Evolutionary conservation across 805 yeast genomes (phyloP).

Genomic region (Alloascoidea hylecoeti): DNA sequence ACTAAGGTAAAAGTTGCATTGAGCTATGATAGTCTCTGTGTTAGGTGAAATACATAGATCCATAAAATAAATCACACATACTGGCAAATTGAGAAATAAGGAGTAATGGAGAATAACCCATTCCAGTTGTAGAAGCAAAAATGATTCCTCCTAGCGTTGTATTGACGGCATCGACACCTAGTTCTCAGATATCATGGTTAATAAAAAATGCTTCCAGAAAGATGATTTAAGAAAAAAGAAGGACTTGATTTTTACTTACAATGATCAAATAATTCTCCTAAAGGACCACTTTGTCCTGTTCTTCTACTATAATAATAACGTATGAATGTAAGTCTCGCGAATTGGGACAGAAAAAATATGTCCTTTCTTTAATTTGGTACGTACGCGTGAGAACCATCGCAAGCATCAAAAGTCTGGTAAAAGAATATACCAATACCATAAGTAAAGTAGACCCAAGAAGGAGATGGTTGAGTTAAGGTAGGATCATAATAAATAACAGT

Average conservation of each 20-base stretch:
- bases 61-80: slow-evolving; percentile 18
- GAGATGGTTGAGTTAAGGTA: slow-evolving; percentile 37
- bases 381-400: slow-evolving; percentile 85
- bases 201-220: too few relatives aligned
- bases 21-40: not conserved
- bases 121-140: slow-evolving; percentile 53
- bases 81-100: slow-evolving; percentile 52
- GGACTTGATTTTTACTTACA: slow-evolving; percentile 34
- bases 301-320: slow-evolving; percentile 28
- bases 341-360: not conserved
- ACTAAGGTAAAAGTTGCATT: slow-evolving; percentile 60
- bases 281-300: slow-evolving; percentile 89
- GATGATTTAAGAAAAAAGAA: too few relatives aligned
- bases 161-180: slow-evolving; percentile 34
- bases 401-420: slow-evolving; percentile 92
- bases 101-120: slow-evolving; percentile 52
- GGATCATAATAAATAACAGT: slow-evolving; percentile 69
- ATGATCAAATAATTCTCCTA: slow-evolving; percentile 91
- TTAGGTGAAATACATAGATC: not conserved
- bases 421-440: slow-evolving; percentile 76
- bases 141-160: slow-evolving; percentile 62
- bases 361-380: slow-evolving; percentile 3
- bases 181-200: too few relatives aligned
- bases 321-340: not conserved
- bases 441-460: slow-evolving; percentile 63